Conservation (phyloP, 2,329 filamentous ascomycete genomes). For the Paraphoma chrysanthemicola region DNA sequence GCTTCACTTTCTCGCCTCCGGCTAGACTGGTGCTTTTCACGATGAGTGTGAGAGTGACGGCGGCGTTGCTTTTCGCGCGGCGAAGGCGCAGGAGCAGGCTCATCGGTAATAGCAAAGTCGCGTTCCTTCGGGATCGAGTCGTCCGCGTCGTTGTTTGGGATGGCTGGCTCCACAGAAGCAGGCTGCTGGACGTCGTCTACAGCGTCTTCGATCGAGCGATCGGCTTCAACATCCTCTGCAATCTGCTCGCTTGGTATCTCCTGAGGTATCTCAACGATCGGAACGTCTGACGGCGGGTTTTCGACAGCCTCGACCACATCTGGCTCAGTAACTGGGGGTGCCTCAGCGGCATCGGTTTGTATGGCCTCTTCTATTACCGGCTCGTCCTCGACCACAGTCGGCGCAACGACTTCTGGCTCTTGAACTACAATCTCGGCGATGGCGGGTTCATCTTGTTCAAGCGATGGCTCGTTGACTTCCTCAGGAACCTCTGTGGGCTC, state of each 20-base stretch:
- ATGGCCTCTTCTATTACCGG: not conserved
- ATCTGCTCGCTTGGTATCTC: not conserved
- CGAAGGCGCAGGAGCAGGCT: constrained; percentile 24
- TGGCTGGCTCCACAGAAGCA: not conserved
- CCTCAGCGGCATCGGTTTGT: not conserved
- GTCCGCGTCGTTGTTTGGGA: not conserved
- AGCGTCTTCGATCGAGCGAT: constrained; percentile 1
- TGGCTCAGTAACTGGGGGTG: not conserved
- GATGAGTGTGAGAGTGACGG: constrained; percentile 38
- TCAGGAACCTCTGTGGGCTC: not conserved
- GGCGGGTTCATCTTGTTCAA: not conserved
- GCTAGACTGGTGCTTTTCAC: constrained; percentile 34
- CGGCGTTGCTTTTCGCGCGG: constrained; percentile 35
- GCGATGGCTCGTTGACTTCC: not conserved
- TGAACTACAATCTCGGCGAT: not conserved
- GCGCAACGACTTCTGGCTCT: not conserved
- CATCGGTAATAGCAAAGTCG: constrained; percentile 36
- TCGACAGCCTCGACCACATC: constrained; percentile 1
- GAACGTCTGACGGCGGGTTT: not conserved
- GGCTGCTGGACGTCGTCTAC: not conserved
- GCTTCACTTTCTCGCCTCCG: constrained; percentile 42
- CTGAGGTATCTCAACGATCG: not conserved
- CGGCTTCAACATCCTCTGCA: not conserved
- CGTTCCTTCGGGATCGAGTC: constrained; percentile 21
- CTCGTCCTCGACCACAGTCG: too few species aligned